Percentiles rank a stretch among this genome's conserved stretches.
Conservation (phyloP, 495 filamentous ascomycete genomes). For the Aspergillus avenaceus region DNA sequence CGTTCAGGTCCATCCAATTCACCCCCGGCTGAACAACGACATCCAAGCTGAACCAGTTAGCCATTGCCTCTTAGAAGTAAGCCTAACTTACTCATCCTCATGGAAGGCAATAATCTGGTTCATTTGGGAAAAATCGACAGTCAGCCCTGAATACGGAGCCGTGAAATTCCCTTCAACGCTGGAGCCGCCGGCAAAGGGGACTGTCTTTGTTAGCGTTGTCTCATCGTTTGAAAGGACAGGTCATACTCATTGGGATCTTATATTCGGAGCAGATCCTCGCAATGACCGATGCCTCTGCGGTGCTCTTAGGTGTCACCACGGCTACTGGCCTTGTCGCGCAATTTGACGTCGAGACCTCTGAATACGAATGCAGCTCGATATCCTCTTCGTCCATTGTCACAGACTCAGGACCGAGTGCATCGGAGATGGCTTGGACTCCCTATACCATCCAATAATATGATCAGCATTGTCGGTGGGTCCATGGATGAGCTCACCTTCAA, state of each 20-base stretch:
- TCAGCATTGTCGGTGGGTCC: no score
- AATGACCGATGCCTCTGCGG: slow-evolving; percentile 66
- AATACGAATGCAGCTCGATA: slow-evolving; percentile 69
- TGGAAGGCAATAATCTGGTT: slow-evolving; percentile 68
- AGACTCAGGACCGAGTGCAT: slow-evolving; percentile 57
- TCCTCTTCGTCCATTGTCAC: slow-evolving; percentile 76
- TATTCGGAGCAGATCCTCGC: slow-evolving; percentile 71
- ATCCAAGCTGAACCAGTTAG: no score
- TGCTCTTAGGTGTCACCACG: slow-evolving; percentile 66
- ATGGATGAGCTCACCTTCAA: no score
- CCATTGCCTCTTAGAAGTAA: no score
- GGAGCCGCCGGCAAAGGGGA: slow-evolving; percentile 70
- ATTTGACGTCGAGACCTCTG: slow-evolving; percentile 76
- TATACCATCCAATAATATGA: no score
- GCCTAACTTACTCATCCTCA: slow-evolving; percentile 57
- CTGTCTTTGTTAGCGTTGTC: no score
- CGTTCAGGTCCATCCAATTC: slow-evolving; percentile 3
- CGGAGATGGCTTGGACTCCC: slow-evolving; percentile 45
- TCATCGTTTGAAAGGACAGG: no score
- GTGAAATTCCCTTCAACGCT: slow-evolving; percentile 79
- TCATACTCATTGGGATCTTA: slow-evolving; percentile 61
- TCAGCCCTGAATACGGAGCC: slow-evolving; percentile 72
- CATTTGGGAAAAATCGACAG: slow-evolving; percentile 79
- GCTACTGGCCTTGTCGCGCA: slow-evolving; percentile 64
- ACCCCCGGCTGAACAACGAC: slow-evolving; percentile 12